Evolutionary conservation across 768 basidiomycete species (phyloP).

Genomic region (Holtermannia corniformis): DNA sequence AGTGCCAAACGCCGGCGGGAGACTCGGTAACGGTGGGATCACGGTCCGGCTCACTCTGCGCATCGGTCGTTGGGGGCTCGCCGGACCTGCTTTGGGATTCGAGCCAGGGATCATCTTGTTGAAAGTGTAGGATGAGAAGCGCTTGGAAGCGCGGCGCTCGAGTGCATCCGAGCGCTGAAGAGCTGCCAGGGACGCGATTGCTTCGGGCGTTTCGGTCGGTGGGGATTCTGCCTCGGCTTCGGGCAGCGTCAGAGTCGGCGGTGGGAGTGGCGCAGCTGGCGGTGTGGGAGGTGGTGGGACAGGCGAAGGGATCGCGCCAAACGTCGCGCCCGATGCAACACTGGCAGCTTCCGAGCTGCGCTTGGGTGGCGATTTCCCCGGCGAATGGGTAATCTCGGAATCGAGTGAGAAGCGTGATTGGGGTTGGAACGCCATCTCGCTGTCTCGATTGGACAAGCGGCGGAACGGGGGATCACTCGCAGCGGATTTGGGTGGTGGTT

Average conservation of each 20-base stretch:
- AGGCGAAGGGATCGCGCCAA: no score
- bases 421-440: constrained; percentile 18
- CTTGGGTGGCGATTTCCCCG: background rate
- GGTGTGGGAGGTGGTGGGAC: constrained; percentile 16
- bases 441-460: constrained; percentile 14
- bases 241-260: constrained; percentile 7
- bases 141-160: constrained; percentile 85
- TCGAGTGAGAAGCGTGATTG: constrained; percentile 31
- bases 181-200: constrained; percentile 63
- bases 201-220: constrained; percentile 21
- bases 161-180: constrained; percentile 76
- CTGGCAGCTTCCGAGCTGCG: no score
- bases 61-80: constrained; percentile 30
- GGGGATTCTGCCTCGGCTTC: background rate
- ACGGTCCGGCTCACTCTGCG: constrained; percentile 7
- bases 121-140: constrained; percentile 90
- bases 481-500: constrained; percentile 3
- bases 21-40: background rate
- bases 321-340: no score
- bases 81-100: constrained; percentile 9
- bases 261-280: constrained; percentile 5
- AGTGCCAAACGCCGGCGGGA: background rate
- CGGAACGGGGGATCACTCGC: constrained; percentile 3
- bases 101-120: constrained; percentile 73
- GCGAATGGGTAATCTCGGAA: constrained; percentile 25